A percentile compares a stretch with the other conserved stretches of the same genome.
These are phyloP conservation scores for Spinacia oleracea DNA, from an alignment of 179 eudicot genomes.

Conservation along the genomic window DNA sequence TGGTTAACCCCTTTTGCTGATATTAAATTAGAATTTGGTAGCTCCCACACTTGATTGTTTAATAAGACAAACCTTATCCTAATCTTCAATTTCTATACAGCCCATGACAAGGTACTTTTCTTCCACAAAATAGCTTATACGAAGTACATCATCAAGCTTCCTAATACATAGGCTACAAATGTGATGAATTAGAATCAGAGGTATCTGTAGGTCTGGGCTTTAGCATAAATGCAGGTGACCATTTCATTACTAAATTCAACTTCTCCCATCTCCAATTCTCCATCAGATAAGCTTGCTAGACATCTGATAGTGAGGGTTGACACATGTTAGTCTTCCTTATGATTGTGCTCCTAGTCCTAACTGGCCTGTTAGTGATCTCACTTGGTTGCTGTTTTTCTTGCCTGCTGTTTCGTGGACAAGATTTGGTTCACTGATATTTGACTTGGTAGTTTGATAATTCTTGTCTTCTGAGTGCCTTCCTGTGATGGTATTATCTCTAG, in stretches of 20 bases:
- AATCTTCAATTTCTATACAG: neutral
- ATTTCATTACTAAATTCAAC: neutral
- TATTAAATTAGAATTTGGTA: neutral
- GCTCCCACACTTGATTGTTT: neutral
- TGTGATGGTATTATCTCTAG: neutral
- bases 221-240: neutral
- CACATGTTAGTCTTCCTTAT: neutral
- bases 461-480: neutral
- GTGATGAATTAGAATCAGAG: neutral
- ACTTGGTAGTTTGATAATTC: neutral
- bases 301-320: neutral
- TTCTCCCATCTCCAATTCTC: neutral
- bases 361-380: neutral
- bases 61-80: neutral
- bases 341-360: neutral
- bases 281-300: neutral
- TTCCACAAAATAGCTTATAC: neutral
- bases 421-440: neutral
- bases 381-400: neutral
- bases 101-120: neutral
- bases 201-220: neutral
- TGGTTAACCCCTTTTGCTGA: neutral
- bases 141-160: neutral
- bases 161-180: neutral
- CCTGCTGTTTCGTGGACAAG: neutral